Percentiles rank a stretch among this genome's conserved stretches.
phyloP scores from a whole-genome alignment of 2,329 filamentous ascomycete genomes.

The Alternaria dauci region DNA sequence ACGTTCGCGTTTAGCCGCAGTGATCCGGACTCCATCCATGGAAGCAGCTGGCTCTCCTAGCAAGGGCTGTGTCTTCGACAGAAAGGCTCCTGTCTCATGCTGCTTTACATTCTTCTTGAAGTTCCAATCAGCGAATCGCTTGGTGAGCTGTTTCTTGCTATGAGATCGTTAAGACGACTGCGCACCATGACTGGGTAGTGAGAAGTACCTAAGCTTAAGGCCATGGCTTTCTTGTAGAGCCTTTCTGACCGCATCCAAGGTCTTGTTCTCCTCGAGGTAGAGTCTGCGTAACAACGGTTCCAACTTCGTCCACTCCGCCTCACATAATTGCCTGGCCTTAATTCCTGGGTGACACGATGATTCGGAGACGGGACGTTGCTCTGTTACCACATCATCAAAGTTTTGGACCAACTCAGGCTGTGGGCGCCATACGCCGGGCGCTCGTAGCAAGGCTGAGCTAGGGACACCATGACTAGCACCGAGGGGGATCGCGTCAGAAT shows the following conservation, averaged over 20 bases:
- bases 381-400: not conserved
- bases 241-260: not conserved
- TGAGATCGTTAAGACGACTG: not conserved
- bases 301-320: not conserved
- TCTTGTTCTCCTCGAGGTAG: not conserved
- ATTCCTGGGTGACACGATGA: not conserved
- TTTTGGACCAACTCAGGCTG: not conserved
- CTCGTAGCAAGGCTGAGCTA: not conserved
- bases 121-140: not conserved
- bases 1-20: not conserved
- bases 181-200: accelerated
- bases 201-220: not conserved
- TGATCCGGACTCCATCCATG: not conserved
- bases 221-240: not conserved
- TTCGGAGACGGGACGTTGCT: not conserved
- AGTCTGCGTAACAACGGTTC: not conserved
- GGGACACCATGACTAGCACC: not conserved
- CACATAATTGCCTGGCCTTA: not conserved
- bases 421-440: not conserved
- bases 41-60: not conserved
- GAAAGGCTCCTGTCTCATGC: not conserved
- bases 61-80: not conserved
- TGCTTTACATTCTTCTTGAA: not conserved
- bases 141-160: not conserved
- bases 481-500: not conserved